Conservation (phyloP, 73 alveolate genomes). For the Tetrahymena thermophila region DNA sequence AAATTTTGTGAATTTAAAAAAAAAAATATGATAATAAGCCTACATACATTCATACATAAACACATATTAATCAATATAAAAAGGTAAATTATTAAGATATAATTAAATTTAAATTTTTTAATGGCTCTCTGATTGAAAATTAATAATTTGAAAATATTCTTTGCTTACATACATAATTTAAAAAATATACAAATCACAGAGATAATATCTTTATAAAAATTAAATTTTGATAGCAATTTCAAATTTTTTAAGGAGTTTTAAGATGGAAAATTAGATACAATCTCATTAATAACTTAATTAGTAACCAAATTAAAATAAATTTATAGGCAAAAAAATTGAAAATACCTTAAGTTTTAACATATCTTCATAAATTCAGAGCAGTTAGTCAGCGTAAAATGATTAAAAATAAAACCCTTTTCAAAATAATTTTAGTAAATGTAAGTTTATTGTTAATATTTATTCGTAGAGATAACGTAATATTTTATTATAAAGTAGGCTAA, state of each 20-base stretch:
- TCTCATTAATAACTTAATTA: not conserved
- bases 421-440: not conserved
- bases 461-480: too few species aligned
- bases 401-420: not conserved
- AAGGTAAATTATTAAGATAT: not conserved
- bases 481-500: not conserved
- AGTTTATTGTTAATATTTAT: not conserved
- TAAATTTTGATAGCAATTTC: not conserved
- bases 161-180: not conserved
- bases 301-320: not conserved
- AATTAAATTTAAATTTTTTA: too few species aligned
- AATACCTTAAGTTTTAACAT: not conserved
- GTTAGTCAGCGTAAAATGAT: not conserved
- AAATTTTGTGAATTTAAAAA: too few species aligned
- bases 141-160: not conserved
- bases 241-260: not conserved
- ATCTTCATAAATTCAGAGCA: not conserved
- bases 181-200: not conserved
- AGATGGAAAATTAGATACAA: not conserved
- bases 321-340: not conserved
- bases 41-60: too few species aligned
- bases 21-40: not conserved
- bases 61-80: too few species aligned
- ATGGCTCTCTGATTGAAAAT: not conserved
- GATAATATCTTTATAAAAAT: not conserved